These are phyloP conservation scores for Cudoniella acicularis DNA, from an alignment of 495 filamentous ascomycete species.

Conservation along the genomic window DNA sequence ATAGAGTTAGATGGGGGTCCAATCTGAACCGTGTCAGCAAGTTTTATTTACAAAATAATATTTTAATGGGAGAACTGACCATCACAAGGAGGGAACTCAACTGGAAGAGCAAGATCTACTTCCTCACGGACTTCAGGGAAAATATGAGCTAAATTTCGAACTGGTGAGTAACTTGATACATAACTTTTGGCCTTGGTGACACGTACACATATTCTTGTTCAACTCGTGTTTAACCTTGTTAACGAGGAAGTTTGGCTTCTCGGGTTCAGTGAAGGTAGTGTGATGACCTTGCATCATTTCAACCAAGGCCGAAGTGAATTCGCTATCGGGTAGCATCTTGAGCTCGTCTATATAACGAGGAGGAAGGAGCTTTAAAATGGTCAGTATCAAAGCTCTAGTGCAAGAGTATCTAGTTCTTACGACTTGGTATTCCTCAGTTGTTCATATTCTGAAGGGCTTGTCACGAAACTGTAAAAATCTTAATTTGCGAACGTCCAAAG, in stretches of 20 bases:
- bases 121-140: conserved; percentile 7
- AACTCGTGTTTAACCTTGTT: neutral
- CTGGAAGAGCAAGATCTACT: neutral
- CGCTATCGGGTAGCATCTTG: neutral
- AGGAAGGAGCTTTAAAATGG: no score
- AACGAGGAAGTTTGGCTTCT: neutral
- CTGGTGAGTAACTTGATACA: neutral
- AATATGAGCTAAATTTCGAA: neutral
- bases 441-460: neutral
- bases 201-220: conserved; percentile 2
- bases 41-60: neutral
- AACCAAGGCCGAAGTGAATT: neutral
- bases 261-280: neutral
- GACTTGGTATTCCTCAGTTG: neutral
- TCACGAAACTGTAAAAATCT: neutral
- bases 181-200: neutral
- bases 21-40: neutral
- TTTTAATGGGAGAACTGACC: neutral
- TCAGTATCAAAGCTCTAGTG: no score
- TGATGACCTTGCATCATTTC: neutral
- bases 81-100: conserved; percentile 2
- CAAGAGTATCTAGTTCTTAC: no score
- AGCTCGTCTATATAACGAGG: neutral
- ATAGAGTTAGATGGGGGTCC: neutral
- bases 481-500: neutral